A percentile compares a stretch with the other conserved stretches of the same genome.
These are phyloP conservation scores for Calocera cornea DNA, from an alignment of 768 basidiomycete genomes.

Conservation along the genomic window DNA sequence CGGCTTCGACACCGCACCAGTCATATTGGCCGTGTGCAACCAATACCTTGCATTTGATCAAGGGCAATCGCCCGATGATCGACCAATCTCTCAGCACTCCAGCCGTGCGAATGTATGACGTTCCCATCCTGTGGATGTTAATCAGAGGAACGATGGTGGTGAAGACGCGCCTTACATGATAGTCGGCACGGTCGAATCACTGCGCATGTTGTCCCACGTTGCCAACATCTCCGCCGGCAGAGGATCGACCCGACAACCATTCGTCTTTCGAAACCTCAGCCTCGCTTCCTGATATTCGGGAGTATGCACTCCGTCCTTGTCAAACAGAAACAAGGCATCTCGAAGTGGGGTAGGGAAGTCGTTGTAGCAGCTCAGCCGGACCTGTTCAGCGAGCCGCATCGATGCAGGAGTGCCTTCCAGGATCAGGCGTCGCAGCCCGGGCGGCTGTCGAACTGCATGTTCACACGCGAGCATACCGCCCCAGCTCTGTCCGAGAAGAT, in stretches of 20 bases:
- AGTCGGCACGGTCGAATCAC: constrained; percentile 36
- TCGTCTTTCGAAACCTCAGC: constrained; percentile 29
- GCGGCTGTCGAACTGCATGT: constrained; percentile 27
- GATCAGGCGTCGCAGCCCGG: constrained; percentile 35
- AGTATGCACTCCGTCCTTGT: constrained; percentile 28
- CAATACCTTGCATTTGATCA: constrained; percentile 26
- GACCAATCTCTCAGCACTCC: constrained; percentile 36
- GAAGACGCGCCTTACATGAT: constrained; percentile 29
- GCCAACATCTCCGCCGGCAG: constrained; percentile 30
- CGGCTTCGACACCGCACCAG: constrained; percentile 18
- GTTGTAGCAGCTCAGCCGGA: neutral
- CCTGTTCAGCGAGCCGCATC: constrained; percentile 31
- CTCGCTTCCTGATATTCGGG: constrained; percentile 36
- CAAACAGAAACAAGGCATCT: constrained; percentile 29
- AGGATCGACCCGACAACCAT: constrained; percentile 34
- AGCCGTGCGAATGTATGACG: constrained; percentile 28
- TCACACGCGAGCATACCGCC: constrained; percentile 33
- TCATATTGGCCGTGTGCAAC: constrained; percentile 33
- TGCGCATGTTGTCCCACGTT: constrained; percentile 26
- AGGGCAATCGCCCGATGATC: constrained; percentile 32
- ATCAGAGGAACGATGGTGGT: neutral
- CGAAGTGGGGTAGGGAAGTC: constrained; percentile 20
- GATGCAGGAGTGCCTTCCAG: constrained; percentile 34
- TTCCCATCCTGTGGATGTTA: constrained; percentile 19
- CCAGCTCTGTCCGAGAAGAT: constrained; percentile 33